Evolutionary conservation across 2,329 filamentous ascomycete genomes (phyloP), one percentile per base, ranked within the genome.

Genomic region (Monosporascus cannonballus): DNA sequence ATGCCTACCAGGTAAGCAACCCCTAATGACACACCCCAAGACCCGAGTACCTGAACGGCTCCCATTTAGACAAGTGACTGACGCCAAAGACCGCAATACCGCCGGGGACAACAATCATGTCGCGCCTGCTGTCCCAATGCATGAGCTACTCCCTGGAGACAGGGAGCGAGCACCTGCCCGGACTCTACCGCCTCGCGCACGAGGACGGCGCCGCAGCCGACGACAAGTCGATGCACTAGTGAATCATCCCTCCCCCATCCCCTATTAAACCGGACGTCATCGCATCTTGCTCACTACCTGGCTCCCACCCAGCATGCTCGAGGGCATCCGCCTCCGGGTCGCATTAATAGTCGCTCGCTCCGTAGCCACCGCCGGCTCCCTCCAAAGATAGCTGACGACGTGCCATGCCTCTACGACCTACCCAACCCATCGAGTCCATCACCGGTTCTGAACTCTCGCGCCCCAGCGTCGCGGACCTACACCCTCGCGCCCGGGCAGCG

Each of bases 311-410:
- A 83, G 81, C 65, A 73, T 74, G 51, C 70, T 76, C 61, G 82
- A 79, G 66, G 79, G 75, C 37, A 75, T 78, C 56, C 76, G 80
- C 51, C 70, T 84, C 51, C 77, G 77, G 51, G 76, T 75, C 42
- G 76, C 74, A 17, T 77, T 78, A 45, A 77, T 77, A 22, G 69
- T 75, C 14, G 77, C 76, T 60, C 74, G 80, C 44, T 67, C 56
- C n/a, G 71, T 76, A 18, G 66, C 70, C 1, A 45, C 41, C 9
- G 54, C 47, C 45, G 57, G 53, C 45, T 61, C 63, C 20, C 54
- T 66, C 37, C 62, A 67, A 50, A 56, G 54, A 47, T 69, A 48
- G 53, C 50, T 20, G 67, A 65, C 52, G 59, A 62, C 45, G 41
- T 52, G 9, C 64, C 66, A 1, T 62, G 59, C 25, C 25, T 60